Evolutionary conservation across 495 filamentous ascomycete genomes (phyloP), one percentile per base, ranked within the genome.

Genomic region (Filosporella fistucella): DNA sequence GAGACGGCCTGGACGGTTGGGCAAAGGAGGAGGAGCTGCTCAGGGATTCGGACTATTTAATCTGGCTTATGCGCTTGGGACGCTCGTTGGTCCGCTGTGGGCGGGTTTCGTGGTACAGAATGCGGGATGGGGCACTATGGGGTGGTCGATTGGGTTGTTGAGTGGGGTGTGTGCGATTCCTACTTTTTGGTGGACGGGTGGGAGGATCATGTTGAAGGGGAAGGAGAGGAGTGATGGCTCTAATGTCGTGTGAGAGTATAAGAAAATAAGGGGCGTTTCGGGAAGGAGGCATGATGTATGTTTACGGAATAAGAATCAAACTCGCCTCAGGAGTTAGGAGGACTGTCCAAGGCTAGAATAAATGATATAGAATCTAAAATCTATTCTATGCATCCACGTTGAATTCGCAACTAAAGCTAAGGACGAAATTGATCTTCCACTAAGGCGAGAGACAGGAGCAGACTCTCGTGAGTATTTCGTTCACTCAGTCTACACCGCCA

Each of bases 81-180:
- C 81, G 33, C 68, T 78, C 3, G 56, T 84, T 16, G 81, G 82
- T 2, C 78, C 82, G 30, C 54, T 85, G 28, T 71, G 76, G 66
- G 80, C 75, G 20, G 84, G 82, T 0, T 79, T 78, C 32, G 63
- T 87, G 29, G 66, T 72, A 2, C 67, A 76, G 7, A 61, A 62
- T n/a, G 70, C 68, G 28, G 82, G 82, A 9, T 88, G 82, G 83
- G 70, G 68, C 0, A 78, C 76, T 0, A 71, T 82, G 70, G 69
- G 69, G 4, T 81, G 75, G 74, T 70, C 67, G 9, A 60, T 84
- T 50, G 81, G 61, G 1, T 32, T 72, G 2, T 65, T 63, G 58
- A 61, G 59, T 25, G 67, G 51, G 10, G 50, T 54, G 43, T 43
- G 34, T 32, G 55, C 42, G 5, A 23, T 54, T 22, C 18, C 36